Base-by-base conservation (phyloP, 2,329 filamentous ascomycete genomes). In the Phaeoacremonium minimum region DNA sequence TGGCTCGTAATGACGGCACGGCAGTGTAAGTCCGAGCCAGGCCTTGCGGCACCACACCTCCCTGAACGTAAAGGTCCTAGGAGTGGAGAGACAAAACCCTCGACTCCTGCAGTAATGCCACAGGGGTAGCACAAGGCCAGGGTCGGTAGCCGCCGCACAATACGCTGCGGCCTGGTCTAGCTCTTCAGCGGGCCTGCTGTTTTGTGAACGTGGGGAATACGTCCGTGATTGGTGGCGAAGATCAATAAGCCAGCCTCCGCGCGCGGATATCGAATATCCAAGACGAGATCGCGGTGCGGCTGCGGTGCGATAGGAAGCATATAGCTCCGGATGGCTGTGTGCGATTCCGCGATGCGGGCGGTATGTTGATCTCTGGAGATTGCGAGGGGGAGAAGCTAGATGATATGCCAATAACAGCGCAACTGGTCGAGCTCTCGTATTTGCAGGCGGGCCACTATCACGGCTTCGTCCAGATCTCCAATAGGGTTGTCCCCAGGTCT, bases 371-470 rank as follows among this genome's bases (percentile, higher is more conserved):
- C 15, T 8, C 12, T 11, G 12, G 9, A 15, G 29, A 11, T 8
- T 9, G 29, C 29, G 12, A 15, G 29, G 9, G 29, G 12, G 12
- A n/a, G 22, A 26, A n/a, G n/a, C n/a, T n/a, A n/a, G n/a, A n/a
- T 26, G 44, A 40, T 45, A 45, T 48, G 51, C 50, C 51, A 49
- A 45, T 45, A 40, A 46, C 47, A 47, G 46, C 43, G 38, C 46
- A 43, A 36, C n/a, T n/a, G n/a, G n/a, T n/a, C n/a, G n/a, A n/a
- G n/a, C n/a, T 45, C 44, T 61, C 59, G 58, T 60, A 62, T 60
- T 55, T 42, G 49, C 47, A 47, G 48, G 45, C 36, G 39, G 35
- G 37, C 36, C 36, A 37, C 39, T 44, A 46, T 46, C 40, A 48
- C 42, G 44, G 42, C 34, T 36, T 42, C 32, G 26, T 32, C 26